Conservation (phyloP, 2,329 filamentous ascomycete genomes). For the Cadophora luteo-olivacea region DNA sequence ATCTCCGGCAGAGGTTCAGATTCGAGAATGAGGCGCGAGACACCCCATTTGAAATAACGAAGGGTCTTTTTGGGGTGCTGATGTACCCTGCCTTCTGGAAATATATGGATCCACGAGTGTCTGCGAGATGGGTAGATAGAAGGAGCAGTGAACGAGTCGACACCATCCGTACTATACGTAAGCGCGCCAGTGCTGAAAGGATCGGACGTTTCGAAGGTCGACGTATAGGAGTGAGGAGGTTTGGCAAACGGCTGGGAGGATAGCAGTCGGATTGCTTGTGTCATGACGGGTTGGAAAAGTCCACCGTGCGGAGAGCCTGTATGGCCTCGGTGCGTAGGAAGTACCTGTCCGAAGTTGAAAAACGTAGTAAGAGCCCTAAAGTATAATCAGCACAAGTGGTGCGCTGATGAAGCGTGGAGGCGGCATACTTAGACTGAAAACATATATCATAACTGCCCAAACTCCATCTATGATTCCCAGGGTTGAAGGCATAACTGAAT, state of each 20-base stretch:
- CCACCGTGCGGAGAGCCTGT: constrained; percentile 76
- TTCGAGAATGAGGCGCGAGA: constrained; percentile 90
- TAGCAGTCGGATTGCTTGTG: constrained; percentile 83
- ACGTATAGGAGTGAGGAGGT: constrained; percentile 28
- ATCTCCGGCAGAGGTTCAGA: constrained; percentile 86
- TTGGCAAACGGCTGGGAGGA: constrained; percentile 62
- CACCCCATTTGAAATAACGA: constrained; percentile 98
- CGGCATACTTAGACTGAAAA: constrained; percentile 77
- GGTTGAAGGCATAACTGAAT: constrained; percentile 71
- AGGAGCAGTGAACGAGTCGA: constrained; percentile 72
- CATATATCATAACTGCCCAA: constrained; percentile 95
- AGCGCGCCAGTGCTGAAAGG: constrained; percentile 57
- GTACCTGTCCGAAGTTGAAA: constrained; percentile 87
- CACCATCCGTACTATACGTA: constrained; percentile 70
- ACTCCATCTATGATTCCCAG: constrained; percentile 82
- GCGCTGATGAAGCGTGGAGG: neutral
- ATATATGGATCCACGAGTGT: constrained; percentile 90
- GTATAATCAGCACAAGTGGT: neutral
- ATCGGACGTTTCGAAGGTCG: constrained; percentile 43
- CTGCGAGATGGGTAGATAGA: constrained; percentile 73
- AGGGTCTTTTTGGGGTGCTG: constrained; percentile 80
- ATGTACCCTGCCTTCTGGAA: constrained; percentile 94
- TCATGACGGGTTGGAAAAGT: constrained; percentile 87
- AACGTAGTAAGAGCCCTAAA: constrained; percentile 76
- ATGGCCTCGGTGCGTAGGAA: constrained; percentile 83